These are phyloP conservation scores for Notholithocarpus densiflorus DNA, from an alignment of 306 rosid genomes.

Conservation along the genomic window DNA sequence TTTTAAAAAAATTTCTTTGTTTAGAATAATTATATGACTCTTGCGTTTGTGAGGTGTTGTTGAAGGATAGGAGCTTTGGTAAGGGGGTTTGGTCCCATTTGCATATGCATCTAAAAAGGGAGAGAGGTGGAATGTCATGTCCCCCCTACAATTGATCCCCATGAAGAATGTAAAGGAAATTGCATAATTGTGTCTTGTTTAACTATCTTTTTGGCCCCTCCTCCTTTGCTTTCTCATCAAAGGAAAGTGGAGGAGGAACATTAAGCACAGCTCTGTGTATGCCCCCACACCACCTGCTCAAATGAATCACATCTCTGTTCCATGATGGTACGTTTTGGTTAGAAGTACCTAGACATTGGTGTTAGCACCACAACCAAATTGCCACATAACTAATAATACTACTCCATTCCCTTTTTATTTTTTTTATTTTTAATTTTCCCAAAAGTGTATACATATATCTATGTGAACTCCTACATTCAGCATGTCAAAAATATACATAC, in stretches of 20 bases:
- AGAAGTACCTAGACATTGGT: conserved; percentile 44
- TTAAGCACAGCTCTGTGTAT: conserved; percentile 32
- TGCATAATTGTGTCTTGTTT: conserved; percentile 67
- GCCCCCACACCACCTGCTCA: conserved; percentile 51
- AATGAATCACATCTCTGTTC: conserved; percentile 26
- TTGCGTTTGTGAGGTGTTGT: conserved; percentile 32
- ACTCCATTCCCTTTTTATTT: not conserved
- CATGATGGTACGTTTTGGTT: conserved; percentile 42
- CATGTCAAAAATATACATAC: too few species aligned
- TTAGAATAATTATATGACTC: conserved; percentile 31
- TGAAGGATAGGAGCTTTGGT: conserved; percentile 36
- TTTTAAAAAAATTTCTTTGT: not conserved
- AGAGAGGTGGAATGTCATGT: conserved; percentile 60
- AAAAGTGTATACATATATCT: too few species aligned
- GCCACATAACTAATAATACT: conserved; percentile 15
- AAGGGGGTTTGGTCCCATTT: conserved; percentile 45
- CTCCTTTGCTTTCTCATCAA: conserved; percentile 28
- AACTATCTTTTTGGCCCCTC: conserved; percentile 35
- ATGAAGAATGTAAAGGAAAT: conserved; percentile 56
- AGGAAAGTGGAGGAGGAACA: conserved; percentile 61
- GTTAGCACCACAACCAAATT: conserved; percentile 30
- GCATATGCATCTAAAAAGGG: conserved; percentile 70
- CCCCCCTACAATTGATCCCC: conserved; percentile 59
- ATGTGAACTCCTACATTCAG: too few species aligned
- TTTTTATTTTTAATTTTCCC: not conserved